phyloP scores from a whole-genome alignment of 257 asterid species.

The Galeopsis tetrahit region DNA sequence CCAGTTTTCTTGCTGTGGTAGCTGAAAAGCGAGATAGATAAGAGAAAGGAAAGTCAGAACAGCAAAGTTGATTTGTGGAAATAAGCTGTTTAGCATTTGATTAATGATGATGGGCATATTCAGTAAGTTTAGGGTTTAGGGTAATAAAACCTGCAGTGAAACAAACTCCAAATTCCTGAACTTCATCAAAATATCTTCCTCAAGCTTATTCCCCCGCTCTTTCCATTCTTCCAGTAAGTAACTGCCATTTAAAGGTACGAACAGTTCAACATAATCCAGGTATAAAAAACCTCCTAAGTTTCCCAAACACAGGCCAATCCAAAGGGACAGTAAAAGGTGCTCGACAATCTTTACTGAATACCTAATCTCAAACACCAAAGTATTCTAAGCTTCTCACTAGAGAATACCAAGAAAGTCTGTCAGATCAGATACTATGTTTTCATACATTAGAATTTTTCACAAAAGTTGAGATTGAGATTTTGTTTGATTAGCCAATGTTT shows the following conservation, averaged over 20 bases:
- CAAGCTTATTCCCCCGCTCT: slow-evolving; percentile 48
- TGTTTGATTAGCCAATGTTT: slow-evolving; percentile 1
- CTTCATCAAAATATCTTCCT: slow-evolving; percentile 48
- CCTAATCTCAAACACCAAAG: slow-evolving; percentile 21
- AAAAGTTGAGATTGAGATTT: background rate
- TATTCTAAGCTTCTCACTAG: background rate
- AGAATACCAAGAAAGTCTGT: background rate
- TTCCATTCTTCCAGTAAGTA: slow-evolving; percentile 90
- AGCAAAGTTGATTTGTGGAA: background rate
- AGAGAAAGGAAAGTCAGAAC: slow-evolving; percentile 19
- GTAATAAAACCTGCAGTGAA: slow-evolving; percentile 60
- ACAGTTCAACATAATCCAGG: slow-evolving; percentile 28
- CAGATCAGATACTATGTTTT: background rate
- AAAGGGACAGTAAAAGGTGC: background rate
- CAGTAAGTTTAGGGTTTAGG: slow-evolving; percentile 14
- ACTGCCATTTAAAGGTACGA: slow-evolving; percentile 51
- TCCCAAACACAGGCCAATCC: slow-evolving; percentile 24
- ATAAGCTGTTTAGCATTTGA: slow-evolving; percentile 5
- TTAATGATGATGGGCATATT: slow-evolving; percentile 24
- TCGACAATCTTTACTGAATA: background rate
- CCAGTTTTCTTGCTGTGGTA: slow-evolving; percentile 88
- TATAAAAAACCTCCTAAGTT: slow-evolving; percentile 19
- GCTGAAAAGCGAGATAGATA: slow-evolving; percentile 53
- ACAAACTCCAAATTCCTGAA: slow-evolving; percentile 57
- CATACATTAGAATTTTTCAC: background rate